phyloP scores from a whole-genome alignment of 768 basidiomycete species.

The Russula olivacea region DNA sequence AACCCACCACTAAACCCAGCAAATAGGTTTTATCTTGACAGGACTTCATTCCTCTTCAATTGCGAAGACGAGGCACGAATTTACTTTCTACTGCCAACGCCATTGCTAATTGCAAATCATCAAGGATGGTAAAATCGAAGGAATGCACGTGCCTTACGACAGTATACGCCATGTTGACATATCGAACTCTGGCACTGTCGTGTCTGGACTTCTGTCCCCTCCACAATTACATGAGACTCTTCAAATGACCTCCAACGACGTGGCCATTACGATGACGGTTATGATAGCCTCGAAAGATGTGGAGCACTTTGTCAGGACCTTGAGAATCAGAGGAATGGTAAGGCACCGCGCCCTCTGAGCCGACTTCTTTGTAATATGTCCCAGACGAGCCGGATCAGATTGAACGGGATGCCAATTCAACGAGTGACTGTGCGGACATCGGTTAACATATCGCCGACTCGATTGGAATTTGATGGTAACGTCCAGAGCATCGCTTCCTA shows the following conservation, averaged over 20 bases:
- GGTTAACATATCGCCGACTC: constrained; percentile 14
- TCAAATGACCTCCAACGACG: background rate
- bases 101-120: background rate
- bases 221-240: constrained; percentile 15
- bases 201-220: background rate
- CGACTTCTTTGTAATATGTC: background rate
- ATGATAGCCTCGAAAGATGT: constrained; percentile 1
- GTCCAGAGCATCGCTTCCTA: constrained; percentile 15
- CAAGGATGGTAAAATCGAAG: constrained; percentile 22
- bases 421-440: constrained; percentile 16
- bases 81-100: background rate
- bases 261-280: constrained; percentile 5
- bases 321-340: constrained; percentile 16
- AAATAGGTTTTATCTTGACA: constrained; percentile 22
- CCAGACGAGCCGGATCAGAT: constrained; percentile 10
- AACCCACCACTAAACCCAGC: background rate
- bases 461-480: constrained; percentile 20
- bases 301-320: constrained; percentile 7
- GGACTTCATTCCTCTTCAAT: constrained; percentile 21
- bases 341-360: background rate
- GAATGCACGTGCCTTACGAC: constrained; percentile 12
- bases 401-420: constrained; percentile 11
- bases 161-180: constrained; percentile 8
- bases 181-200: constrained; percentile 15
- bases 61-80: constrained; percentile 18